Evolutionary conservation across 78 protist species (phyloP).

Genomic region (Acrasis kona): DNA sequence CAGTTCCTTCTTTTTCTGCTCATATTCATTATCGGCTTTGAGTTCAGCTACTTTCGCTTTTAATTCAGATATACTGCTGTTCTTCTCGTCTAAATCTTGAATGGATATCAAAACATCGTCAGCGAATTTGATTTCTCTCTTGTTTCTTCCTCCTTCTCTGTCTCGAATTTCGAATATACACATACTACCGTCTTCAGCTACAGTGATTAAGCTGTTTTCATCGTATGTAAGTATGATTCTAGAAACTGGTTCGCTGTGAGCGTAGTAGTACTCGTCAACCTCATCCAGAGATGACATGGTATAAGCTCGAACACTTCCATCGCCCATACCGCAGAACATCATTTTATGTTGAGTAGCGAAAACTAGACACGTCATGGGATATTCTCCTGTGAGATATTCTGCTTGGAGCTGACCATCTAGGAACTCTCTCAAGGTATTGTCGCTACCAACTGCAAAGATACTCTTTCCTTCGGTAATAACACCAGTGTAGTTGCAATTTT

Average conservation of each 20-base stretch:
- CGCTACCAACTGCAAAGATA: conserved; percentile 34
- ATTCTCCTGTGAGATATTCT: background rate
- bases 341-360: background rate
- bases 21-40: conserved; percentile 18
- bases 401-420: background rate
- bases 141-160: conserved; percentile 17
- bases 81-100: conserved; percentile 44
- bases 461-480: background rate
- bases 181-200: conserved; percentile 40
- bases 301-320: conserved; percentile 2
- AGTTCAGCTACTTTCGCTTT: conserved; percentile 32
- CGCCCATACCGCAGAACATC: background rate
- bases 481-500: conserved; percentile 26
- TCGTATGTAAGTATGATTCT: conserved; percentile 26
- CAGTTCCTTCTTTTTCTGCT: conserved; percentile 20
- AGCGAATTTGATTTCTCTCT: conserved; percentile 34
- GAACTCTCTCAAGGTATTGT: conserved; percentile 20
- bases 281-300: too few relatives aligned
- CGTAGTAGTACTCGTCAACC: background rate
- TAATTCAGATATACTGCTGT: background rate
- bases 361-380: background rate
- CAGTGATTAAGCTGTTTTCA: conserved; percentile 33
- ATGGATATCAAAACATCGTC: conserved; percentile 46
- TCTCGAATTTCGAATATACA: conserved; percentile 24
- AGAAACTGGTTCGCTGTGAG: conserved; percentile 23